phyloP scores from a whole-genome alignment of 2,329 filamentous ascomycete genomes.

The Aciculosporium take region DNA sequence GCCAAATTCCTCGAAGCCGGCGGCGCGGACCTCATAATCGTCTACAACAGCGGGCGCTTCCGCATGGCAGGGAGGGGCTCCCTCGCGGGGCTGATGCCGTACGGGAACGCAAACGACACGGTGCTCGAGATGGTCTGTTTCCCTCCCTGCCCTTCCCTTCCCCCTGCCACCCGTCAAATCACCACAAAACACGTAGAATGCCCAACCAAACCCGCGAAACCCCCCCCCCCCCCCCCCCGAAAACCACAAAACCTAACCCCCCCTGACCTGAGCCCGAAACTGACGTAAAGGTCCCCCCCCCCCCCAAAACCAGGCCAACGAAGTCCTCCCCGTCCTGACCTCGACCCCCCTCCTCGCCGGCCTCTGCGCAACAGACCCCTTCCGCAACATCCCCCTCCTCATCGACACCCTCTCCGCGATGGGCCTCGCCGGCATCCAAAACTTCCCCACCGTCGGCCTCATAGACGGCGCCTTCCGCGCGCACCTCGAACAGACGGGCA shows the following conservation, averaged over 20 bases:
- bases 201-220: too few species aligned
- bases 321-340: slow-evolving; percentile 51
- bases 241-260: too few species aligned
- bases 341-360: slow-evolving; percentile 54
- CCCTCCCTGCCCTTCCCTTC: neutral
- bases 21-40: slow-evolving; percentile 54
- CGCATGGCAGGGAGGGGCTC: slow-evolving; percentile 60
- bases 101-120: slow-evolving; percentile 55
- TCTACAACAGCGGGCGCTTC: slow-evolving; percentile 60
- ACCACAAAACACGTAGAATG: too few species aligned
- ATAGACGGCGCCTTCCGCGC: slow-evolving; percentile 54
- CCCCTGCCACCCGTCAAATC: too few species aligned
- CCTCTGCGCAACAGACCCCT: slow-evolving; percentile 57
- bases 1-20: slow-evolving; percentile 58
- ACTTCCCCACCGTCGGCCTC: slow-evolving; percentile 59
- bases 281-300: too few species aligned
- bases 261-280: too few species aligned
- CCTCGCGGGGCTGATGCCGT: slow-evolving; percentile 56
- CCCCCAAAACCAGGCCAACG: slow-evolving; percentile 38
- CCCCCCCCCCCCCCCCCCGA: neutral
- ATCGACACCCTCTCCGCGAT: slow-evolving; percentile 43
- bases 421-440: slow-evolving; percentile 57
- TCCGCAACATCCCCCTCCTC: slow-evolving; percentile 47
- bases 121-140: slow-evolving; percentile 48
- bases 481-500: slow-evolving; percentile 58